Evolutionary conservation across 345 rosid genomes (phyloP), one percentile per base, ranked within the genome.

Genomic region (Salix exigua): DNA sequence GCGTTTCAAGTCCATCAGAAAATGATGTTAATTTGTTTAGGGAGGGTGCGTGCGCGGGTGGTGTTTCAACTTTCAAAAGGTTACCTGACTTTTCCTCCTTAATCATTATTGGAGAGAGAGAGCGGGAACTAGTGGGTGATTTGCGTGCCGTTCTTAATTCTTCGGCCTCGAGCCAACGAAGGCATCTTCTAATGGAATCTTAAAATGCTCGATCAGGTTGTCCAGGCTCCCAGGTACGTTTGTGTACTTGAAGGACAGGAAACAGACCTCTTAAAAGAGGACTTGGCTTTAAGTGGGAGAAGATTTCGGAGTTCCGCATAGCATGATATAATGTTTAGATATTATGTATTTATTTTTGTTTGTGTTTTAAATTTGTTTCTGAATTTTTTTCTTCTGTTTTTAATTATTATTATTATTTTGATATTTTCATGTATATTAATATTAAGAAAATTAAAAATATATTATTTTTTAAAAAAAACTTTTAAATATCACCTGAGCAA

Each of bases 21-120:
- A 78, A 78, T 78, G 44, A 78, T 50, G 33, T 13, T 65, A 17
- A 66, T 65, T 42, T 25, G 61, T 60, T 68, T n/a, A 5, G 28
- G 16, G 53, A 23, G 75, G 50, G 50, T 46, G 50, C 26, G 76
- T 66, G 73, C 55, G 74, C 73, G 66, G 50, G 74, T 75, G 70
- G 50, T 65, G 61, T 76, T 82, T 76, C 75, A 60, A 61, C 51
- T 76, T 82, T 76, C 75, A 60, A 61, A 77, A 85, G 74, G 85
- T 38, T 53, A 73, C 75, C 81, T 83, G 87, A 80, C 86, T 50
- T 76, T 71, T 65, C 37, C 25, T 77, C 14, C 70, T 17, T 33
- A 64, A 55, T 75, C 80, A 82, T 83, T 50, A 81, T 78, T 80
- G 31, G 42, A 12, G 78, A 4, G 73, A 37, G 64, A 68, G 16